These are phyloP conservation scores for Trichophyton rubrum DNA, from an alignment of 2,329 filamentous ascomycete species.

Conservation along the genomic window DNA sequence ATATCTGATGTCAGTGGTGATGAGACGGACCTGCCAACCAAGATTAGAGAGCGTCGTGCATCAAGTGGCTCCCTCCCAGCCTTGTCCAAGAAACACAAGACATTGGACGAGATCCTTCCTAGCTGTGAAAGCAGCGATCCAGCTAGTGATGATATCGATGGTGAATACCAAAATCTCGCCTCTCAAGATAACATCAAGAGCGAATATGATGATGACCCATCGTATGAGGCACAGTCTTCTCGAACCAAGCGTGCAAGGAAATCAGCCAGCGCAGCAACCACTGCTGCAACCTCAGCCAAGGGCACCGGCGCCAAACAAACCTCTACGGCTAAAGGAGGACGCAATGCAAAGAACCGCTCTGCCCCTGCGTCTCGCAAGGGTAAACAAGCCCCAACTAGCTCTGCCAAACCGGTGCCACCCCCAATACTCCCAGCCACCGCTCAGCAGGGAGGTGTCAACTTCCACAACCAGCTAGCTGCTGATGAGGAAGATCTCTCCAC, in stretches of 20 bases:
- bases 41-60: slow-evolving; percentile 13
- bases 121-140: slow-evolving; percentile 47
- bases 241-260: slow-evolving; percentile 45
- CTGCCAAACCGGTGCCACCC: slow-evolving; percentile 43
- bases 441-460: slow-evolving; percentile 43
- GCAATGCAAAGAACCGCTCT: slow-evolving; percentile 14
- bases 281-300: slow-evolving; percentile 20
- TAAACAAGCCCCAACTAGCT: slow-evolving; percentile 20
- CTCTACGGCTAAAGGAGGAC: slow-evolving; percentile 13
- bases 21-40: slow-evolving; percentile 35
- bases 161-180: slow-evolving; percentile 43
- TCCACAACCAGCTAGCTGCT: slow-evolving; percentile 47
- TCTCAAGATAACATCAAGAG: slow-evolving; percentile 42
- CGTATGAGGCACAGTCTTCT: slow-evolving; percentile 28
- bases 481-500: slow-evolving; percentile 87
- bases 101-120: slow-evolving; percentile 41
- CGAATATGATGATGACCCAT: slow-evolving; percentile 37
- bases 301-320: slow-evolving; percentile 7
- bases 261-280: slow-evolving; percentile 21
- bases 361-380: slow-evolving; percentile 27
- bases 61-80: slow-evolving; percentile 35
- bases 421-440: slow-evolving; percentile 42
- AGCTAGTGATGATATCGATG: slow-evolving; percentile 50
- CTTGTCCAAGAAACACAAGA: slow-evolving; percentile 37
- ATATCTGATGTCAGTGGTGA: slow-evolving; percentile 51